phyloP scores from a whole-genome alignment of 2,329 filamentous ascomycete genomes.

The Alternaria dauci region DNA sequence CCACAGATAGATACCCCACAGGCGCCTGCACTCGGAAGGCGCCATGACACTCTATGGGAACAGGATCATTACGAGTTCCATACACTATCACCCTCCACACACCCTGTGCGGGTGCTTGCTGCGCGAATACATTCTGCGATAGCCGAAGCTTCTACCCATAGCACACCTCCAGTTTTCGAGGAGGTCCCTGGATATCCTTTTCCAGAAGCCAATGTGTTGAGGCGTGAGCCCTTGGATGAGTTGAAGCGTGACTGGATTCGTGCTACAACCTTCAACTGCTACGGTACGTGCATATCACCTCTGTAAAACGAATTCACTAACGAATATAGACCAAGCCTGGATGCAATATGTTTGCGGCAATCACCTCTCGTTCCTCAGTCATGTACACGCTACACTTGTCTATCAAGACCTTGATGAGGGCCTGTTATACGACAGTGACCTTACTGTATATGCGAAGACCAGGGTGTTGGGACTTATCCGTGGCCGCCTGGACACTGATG shows the following conservation, averaged over 20 bases:
- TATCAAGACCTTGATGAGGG: slow-evolving; percentile 44
- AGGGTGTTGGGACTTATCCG: slow-evolving; percentile 39
- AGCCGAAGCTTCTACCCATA: slow-evolving; percentile 30
- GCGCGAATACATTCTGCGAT: slow-evolving; percentile 36
- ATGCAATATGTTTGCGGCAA: slow-evolving; percentile 41
- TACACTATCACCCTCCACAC: slow-evolving; percentile 29
- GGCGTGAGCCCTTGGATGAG: slow-evolving; percentile 27
- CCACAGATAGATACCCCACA: slow-evolving; percentile 22
- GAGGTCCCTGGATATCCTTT: slow-evolving; percentile 38
- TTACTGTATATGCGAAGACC: slow-evolving; percentile 46
- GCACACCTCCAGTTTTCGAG: slow-evolving; percentile 34
- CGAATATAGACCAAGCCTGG: slow-evolving; percentile 32
- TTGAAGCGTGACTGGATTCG: slow-evolving; percentile 38
- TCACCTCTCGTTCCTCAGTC: slow-evolving; percentile 45
- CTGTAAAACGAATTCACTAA: slow-evolving; percentile 7
- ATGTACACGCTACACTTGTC: slow-evolving; percentile 44
- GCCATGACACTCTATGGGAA: slow-evolving; percentile 27
- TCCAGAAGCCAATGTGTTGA: slow-evolving; percentile 9
- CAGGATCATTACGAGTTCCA: slow-evolving; percentile 27
- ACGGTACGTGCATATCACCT: slow-evolving; percentile 22
- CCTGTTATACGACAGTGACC: slow-evolving; percentile 37
- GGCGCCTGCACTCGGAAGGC: slow-evolving; percentile 12
- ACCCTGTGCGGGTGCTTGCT: slow-evolving; percentile 33
- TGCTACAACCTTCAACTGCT: slow-evolving; percentile 28
- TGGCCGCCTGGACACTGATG: slow-evolving; percentile 37